Base-by-base conservation (phyloP, 176 grass and related monocot species). In the Oryza punctata region DNA sequence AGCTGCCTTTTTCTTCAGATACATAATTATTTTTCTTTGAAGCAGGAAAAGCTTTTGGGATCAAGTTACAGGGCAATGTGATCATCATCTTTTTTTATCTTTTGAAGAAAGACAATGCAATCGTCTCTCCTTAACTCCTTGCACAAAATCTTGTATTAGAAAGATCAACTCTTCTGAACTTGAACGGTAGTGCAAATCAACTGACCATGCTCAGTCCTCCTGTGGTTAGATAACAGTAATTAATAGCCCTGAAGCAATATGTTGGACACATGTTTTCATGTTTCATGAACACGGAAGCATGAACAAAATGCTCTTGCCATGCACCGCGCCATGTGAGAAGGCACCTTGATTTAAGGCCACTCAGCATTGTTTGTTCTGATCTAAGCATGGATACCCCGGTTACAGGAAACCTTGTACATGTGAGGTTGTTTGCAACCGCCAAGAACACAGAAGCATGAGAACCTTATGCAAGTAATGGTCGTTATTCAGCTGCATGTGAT, bases 291-390 rank as follows among this genome's bases (percentile, higher is more conserved):
- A 90, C 3, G 10, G 0, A 26, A 60, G 83, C 83, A 77, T 61
- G 78, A 78, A 47, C 14, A 61, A 27, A 40, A 73, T 19, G 73
- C 27, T 46, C 3, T 10, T 59, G 67, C 78, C 83, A 82, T 78
- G 59, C 78, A 16, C 4, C 13, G 4, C 15, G 66, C 83, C 82
- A 90, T 81, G 88, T 90, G 83, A 35, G 72, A 66, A 82, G 73
- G 57, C 32, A 33, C 54, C 78, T 82, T 21, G 59, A 23, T 82
- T 33, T n/a, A 70, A 72, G 82, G 66, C 72, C 33, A 3, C 21
- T 85, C 11, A 38, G 54, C 78, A 57, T 23, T 80, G 69, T 9
- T 65, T 47, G 44, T 2, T 89, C 5, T 82, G 83, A 32, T 43
- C 24, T n/a, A 13, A 0, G 67, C 69, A 72, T 81, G 82, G 63